Evolutionary conservation across 176 grass and related monocot genomes (phyloP).

Genomic region (Ensete glaucum): DNA sequence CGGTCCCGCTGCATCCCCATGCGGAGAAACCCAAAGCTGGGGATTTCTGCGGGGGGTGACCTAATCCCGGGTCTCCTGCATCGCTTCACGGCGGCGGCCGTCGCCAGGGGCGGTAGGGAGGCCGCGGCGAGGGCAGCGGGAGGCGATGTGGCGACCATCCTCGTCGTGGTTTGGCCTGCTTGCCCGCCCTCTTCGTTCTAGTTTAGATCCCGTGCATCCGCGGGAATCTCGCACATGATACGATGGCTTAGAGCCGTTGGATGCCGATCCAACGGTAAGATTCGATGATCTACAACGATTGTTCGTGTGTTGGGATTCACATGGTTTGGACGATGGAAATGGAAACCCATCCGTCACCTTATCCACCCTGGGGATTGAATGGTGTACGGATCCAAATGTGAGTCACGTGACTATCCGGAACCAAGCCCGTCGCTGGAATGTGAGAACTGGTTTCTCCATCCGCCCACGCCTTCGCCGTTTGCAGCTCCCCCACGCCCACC

Average conservation of each 20-base stretch:
- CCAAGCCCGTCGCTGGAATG: too few species aligned
- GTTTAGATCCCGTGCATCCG: too few species aligned
- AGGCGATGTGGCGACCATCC: not conserved
- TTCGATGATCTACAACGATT: not conserved
- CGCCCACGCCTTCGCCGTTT: conserved; percentile 23
- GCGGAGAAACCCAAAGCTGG: not conserved
- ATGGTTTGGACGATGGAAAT: conserved; percentile 2
- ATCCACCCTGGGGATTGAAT: not conserved
- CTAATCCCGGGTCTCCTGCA: not conserved
- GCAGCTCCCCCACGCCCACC: conserved; percentile 25
- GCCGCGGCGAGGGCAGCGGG: not conserved
- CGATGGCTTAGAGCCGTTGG: not conserved
- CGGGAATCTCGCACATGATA: not conserved
- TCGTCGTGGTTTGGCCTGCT: too few species aligned
- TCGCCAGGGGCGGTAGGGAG: not conserved
- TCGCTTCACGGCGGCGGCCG: not conserved
- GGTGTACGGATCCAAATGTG: not conserved
- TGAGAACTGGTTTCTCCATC: too few species aligned
- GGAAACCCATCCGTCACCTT: not conserved
- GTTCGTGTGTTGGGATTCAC: not conserved
- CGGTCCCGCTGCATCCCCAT: not conserved
- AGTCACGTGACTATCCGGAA: not conserved
- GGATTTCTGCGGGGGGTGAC: not conserved
- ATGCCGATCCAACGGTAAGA: not conserved
- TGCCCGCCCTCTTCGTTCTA: not conserved